Base-by-base conservation (phyloP, 2,329 filamentous ascomycete genomes). In the Simplicillium aogashimaense region DNA sequence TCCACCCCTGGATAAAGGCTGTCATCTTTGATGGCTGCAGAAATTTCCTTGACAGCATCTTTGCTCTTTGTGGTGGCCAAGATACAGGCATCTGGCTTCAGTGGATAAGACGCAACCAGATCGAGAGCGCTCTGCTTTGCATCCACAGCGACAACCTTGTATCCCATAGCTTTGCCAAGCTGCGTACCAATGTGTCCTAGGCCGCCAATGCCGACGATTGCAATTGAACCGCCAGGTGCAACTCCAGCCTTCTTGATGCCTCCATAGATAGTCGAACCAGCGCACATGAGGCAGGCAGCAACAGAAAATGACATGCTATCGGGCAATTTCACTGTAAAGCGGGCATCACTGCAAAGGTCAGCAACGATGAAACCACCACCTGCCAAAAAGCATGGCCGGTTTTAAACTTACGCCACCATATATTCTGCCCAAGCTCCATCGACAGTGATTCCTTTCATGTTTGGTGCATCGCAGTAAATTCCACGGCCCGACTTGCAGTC, bases 161-260 rank as follows among this genome's bases (percentile, higher is more conserved):
- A 45, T 8, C 43, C 39, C 45, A 45, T 44, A 14, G 39, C 43
- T 29, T 47, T 47, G n/a, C 36, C 45, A 3, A 47, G 18, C 29
- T 47, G 35, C 2, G 39, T 43, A 12, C 39, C 43, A 18, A 47
- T 47, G 18, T 47, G 43, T 3, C 45, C 41, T 14, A 45, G 41
- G 7, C 41, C 39, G 35, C 45, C 43, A 29, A 47, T 40, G 12
- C 43, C 37, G 2, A 47, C 32, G 28, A 45, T 42, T 15, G 39
- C 45, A 14, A 47, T 11, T 7, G 39, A 45, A 16, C 45, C 43
- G 1, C 40, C 43, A 6, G 32, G 7, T 3, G 41, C 40, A 3
- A 44, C 37, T 2, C 36, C 35, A 17, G 45, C 37, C 7, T 41
- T 32, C 34, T 43, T 45, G 35, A 45, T 45, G 18, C 34, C 40